phyloP scores from a whole-genome alignment of 2,329 filamentous ascomycete species.

The Xylariaceae sp. region DNA sequence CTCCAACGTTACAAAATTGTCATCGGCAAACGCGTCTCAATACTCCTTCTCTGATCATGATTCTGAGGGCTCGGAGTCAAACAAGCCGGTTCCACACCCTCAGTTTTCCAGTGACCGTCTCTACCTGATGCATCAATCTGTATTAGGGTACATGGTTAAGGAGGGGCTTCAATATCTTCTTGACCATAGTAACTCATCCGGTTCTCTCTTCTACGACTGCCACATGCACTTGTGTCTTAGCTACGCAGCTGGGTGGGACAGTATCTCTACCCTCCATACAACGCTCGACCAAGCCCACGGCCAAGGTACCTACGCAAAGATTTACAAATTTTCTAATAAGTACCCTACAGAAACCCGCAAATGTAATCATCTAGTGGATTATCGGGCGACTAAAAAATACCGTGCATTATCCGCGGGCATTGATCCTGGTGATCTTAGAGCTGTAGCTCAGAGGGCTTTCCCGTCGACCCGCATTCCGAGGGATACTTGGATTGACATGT shows the following conservation, averaged over 20 bases:
- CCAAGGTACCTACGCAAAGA: not conserved
- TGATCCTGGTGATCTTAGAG: not conserved
- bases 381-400: not conserved
- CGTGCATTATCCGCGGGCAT: not conserved
- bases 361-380: not conserved
- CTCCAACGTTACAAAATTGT: too few relatives aligned
- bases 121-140: conserved; percentile 2
- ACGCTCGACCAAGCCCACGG: not conserved
- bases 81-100: not conserved
- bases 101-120: not conserved
- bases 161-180: not conserved
- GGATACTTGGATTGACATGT: not conserved
- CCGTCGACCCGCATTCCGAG: too few relatives aligned
- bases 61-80: not conserved
- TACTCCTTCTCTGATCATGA: too few relatives aligned
- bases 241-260: not conserved
- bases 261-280: not conserved
- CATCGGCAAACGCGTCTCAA: too few relatives aligned
- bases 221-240: not conserved
- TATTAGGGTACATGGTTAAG: not conserved
- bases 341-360: not conserved
- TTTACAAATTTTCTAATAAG: not conserved
- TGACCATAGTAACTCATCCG: not conserved
- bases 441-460: not conserved
- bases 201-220: not conserved